Base-by-base conservation (phyloP, 495 filamentous ascomycete genomes). In the Penicillium maclennaniae region DNA sequence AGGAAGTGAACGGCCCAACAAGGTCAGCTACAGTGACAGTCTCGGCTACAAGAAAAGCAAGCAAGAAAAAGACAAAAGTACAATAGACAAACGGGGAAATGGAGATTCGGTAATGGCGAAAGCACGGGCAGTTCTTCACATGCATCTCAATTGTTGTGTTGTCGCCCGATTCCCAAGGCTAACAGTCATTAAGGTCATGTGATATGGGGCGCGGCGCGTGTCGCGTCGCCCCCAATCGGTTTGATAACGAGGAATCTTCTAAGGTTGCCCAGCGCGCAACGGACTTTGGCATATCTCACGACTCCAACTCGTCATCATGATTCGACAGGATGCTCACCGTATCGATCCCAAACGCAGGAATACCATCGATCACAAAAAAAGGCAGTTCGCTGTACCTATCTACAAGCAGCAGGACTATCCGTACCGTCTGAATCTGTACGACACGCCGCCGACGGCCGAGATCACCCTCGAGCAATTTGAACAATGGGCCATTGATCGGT, bases 381-480 rank as follows among this genome's bases (percentile, higher is more conserved):
- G 81, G 69, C 91, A 97, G 66, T 97, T 96, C 59, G 87, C 87
- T 44, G 71, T 79, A 9, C 79, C 87, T 4, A 69, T 77, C 9
- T 92, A 81, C 75, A 81, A 87, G 72, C 80, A 86, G 55, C 75
- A 84, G 41, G 76, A 88, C 27, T 99, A 97, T 66, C 80, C 83
- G 15, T 81, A 93, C 71, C 86, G 91, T 48, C 79, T 99, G 59
- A 99, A 92, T 76, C 89, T 96, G 72, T 99, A 99, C 73, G 79
- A 80, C 23, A 77, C 79, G 19, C 92, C 95, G 27, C 95, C 95
- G 0, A 96, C 91, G 1, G 86, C 86, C 21, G 95, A 99, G 59
- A 91, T 99, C 69, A 96, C 89, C 4, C 85, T 99, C 42, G 95
- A 99, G 68, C 83, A 97, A 61, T 99, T 99, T 63, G 95, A 99